These are phyloP conservation scores for Sugiyamaella qingdaonensis DNA, from an alignment of 805 yeast genomes.

Conservation along the genomic window DNA sequence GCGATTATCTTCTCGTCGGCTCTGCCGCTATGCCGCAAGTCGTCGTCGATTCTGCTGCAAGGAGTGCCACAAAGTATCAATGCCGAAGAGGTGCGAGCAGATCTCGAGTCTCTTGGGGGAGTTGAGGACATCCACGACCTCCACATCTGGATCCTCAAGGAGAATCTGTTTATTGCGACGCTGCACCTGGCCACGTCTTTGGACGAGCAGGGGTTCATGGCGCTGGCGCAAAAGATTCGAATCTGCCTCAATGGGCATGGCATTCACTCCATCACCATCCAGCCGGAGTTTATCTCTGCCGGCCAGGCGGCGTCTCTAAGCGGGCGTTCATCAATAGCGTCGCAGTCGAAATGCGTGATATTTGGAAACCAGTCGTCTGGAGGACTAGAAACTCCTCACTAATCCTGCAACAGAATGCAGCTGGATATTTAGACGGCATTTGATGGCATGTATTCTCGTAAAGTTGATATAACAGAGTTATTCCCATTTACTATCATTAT, in stretches of 20 bases:
- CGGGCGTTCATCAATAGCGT: constrained; percentile 1
- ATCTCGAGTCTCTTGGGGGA: constrained; percentile 62
- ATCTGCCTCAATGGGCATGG: constrained; percentile 77
- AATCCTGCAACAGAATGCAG: no score
- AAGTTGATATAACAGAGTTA: no score
- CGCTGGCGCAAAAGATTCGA: constrained; percentile 71
- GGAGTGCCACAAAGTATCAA: constrained; percentile 87
- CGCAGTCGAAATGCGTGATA: constrained; percentile 2
- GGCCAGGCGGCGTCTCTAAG: not conserved
- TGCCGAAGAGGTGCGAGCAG: constrained; percentile 66
- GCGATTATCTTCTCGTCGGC: constrained; percentile 87
- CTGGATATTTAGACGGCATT: no score
- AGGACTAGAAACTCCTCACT: not conserved
- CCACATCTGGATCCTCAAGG: constrained; percentile 95
- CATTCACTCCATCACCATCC: constrained; percentile 90
- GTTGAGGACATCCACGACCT: constrained; percentile 88
- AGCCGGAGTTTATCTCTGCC: constrained; percentile 71
- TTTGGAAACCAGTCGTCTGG: constrained; percentile 1
- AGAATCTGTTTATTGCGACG: constrained; percentile 79
- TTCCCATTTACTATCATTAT: no score
- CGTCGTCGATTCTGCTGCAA: constrained; percentile 83
- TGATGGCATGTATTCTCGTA: no score
- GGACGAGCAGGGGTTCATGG: constrained; percentile 60
- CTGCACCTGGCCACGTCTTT: constrained; percentile 74
- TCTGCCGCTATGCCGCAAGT: constrained; percentile 77